These are phyloP conservation scores for Trametes meyenii DNA, from an alignment of 768 basidiomycete species.

Conservation along the genomic window DNA sequence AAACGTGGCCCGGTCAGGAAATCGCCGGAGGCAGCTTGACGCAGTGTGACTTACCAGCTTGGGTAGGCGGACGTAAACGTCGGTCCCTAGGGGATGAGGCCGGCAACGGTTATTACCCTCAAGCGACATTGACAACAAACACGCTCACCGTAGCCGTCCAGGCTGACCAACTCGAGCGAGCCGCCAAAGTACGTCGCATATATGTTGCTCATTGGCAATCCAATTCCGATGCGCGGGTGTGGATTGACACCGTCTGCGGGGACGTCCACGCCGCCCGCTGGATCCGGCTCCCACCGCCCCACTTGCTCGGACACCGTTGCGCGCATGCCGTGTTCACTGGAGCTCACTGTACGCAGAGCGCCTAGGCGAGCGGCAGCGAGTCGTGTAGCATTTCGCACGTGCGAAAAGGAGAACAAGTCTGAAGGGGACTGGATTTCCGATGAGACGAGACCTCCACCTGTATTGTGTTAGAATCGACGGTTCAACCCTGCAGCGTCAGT, in stretches of 20 bases:
- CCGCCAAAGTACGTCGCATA: slow-evolving; percentile 90
- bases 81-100: slow-evolving; percentile 57
- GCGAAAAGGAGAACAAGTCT: slow-evolving; percentile 90
- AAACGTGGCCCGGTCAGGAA: background rate
- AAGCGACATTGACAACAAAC: background rate
- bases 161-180: slow-evolving; percentile 71
- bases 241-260: slow-evolving; percentile 49
- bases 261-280: slow-evolving; percentile 24
- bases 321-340: slow-evolving; percentile 61
- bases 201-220: slow-evolving; percentile 88
- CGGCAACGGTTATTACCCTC: slow-evolving; percentile 1
- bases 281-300: slow-evolving; percentile 45
- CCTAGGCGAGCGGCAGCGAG: slow-evolving; percentile 68
- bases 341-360: slow-evolving; percentile 64
- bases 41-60: slow-evolving; percentile 55
- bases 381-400: slow-evolving; percentile 73
- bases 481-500: no score
- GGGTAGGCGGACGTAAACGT: slow-evolving; percentile 79
- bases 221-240: slow-evolving; percentile 76
- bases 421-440: slow-evolving; percentile 61
- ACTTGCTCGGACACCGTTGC: slow-evolving; percentile 86
- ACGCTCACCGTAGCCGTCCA: slow-evolving; percentile 81
- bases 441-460: slow-evolving; percentile 73
- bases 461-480: background rate
- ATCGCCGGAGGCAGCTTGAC: background rate